Percentiles rank a stretch among this genome's conserved stretches.
phyloP scores from a whole-genome alignment of 495 filamentous ascomycete genomes.

The Tuber magnatum region DNA sequence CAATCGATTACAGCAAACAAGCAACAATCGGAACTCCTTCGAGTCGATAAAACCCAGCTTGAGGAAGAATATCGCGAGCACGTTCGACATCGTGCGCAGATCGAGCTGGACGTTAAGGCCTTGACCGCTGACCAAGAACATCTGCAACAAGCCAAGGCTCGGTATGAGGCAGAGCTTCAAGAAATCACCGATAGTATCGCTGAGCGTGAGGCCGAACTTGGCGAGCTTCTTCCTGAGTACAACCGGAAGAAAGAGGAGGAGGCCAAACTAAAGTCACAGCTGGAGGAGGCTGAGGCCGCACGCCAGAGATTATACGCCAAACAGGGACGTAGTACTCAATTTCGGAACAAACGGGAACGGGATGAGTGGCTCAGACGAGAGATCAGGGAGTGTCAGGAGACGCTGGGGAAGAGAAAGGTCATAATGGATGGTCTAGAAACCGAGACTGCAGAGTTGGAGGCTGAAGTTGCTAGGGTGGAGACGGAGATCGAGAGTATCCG shows the following conservation, averaged over 20 bases:
- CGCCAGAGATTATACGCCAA: constrained; percentile 83
- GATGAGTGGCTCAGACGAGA: constrained; percentile 76
- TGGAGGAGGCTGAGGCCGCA: constrained; percentile 67
- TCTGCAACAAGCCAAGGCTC: constrained; percentile 63
- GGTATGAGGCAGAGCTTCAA: constrained; percentile 67
- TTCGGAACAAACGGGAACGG: constrained; percentile 77
- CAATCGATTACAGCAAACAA: constrained; percentile 68
- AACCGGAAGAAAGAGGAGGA: constrained; percentile 67
- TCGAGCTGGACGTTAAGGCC: constrained; percentile 75
- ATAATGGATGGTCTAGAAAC: constrained; percentile 76
- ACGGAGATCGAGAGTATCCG: constrained; percentile 62
- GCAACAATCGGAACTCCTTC: constrained; percentile 75
- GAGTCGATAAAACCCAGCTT: constrained; percentile 77
- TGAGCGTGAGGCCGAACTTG: constrained; percentile 66
- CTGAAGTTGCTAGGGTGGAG: constrained; percentile 63
- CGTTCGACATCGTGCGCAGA: constrained; percentile 67
- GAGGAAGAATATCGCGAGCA: constrained; percentile 83
- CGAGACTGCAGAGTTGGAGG: constrained; percentile 69
- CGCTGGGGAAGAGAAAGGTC: constrained; percentile 68
- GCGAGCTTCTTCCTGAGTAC: constrained; percentile 65
- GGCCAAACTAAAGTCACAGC: constrained; percentile 55
- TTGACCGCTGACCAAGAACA: constrained; percentile 58
- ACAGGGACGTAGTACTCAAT: constrained; percentile 82
- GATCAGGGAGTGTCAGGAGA: constrained; percentile 70
- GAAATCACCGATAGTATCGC: constrained; percentile 68